phyloP scores from a whole-genome alignment of 768 basidiomycete genomes.

The Cystofilobasidium ferigula region DNA sequence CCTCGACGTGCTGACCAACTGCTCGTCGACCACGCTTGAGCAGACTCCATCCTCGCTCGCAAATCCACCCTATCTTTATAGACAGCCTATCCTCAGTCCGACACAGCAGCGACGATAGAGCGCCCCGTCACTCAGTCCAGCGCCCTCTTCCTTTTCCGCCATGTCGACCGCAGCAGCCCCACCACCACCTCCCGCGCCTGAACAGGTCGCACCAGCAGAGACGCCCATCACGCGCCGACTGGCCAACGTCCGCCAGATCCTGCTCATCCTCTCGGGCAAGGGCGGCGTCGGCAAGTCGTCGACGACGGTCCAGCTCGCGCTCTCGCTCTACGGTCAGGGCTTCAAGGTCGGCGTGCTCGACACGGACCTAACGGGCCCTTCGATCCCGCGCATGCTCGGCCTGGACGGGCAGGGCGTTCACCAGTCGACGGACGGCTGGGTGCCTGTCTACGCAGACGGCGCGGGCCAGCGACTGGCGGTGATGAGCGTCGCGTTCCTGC shows the following conservation, averaged over 20 bases:
- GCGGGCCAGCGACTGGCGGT: constrained; percentile 62
- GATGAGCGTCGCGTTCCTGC: constrained; percentile 93
- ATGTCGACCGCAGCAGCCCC: background rate
- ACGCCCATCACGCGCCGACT: constrained; percentile 64
- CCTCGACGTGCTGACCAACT: no score
- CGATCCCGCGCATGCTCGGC: constrained; percentile 89
- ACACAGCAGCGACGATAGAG: no score
- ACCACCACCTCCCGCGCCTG: no score
- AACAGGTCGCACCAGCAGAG: constrained; percentile 33
- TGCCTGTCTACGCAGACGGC: constrained; percentile 90
- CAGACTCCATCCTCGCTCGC: no score
- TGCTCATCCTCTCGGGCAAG: constrained; percentile 90
- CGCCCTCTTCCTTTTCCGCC: no score
- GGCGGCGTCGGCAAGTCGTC: constrained; percentile 98
- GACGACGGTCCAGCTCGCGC: constrained; percentile 77
- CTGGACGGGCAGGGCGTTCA: constrained; percentile 77
- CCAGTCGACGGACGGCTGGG: constrained; percentile 92
- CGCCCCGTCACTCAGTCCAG: no score
- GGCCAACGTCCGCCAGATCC: constrained; percentile 62
- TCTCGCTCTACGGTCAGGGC: constrained; percentile 67
- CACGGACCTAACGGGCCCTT: constrained; percentile 86
- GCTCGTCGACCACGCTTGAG: no score
- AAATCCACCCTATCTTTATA: no score
- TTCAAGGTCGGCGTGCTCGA: constrained; percentile 78
- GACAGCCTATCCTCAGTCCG: no score